A percentile compares a stretch with the other conserved stretches of the same genome.
phyloP scores from a whole-genome alignment of 2,329 filamentous ascomycete genomes.

The Colletotrichum trifolii region DNA sequence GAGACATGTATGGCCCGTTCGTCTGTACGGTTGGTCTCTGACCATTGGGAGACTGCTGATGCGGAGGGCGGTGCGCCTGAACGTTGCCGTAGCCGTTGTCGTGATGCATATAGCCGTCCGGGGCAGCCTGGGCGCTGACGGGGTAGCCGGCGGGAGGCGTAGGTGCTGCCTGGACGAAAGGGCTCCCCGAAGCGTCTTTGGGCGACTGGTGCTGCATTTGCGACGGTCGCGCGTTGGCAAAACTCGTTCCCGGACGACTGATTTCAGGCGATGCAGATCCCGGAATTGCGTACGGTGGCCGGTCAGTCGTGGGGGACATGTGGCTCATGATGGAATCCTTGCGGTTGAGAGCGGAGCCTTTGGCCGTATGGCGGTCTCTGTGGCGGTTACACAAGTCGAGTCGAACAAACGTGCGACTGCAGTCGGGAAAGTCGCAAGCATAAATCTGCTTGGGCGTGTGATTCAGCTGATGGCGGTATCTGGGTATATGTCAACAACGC shows the following conservation, averaged over 20 bases:
- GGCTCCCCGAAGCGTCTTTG: conserved; percentile 55
- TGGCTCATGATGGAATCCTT: conserved; percentile 75
- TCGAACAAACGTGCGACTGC: conserved; percentile 89
- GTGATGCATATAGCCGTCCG: conserved; percentile 57
- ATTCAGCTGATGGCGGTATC: conserved; percentile 92
- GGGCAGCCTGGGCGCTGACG: conserved; percentile 45
- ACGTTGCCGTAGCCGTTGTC: conserved; percentile 49
- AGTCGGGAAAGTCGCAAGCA: conserved; percentile 91
- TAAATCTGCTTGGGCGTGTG: conserved; percentile 97
- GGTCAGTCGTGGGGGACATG: conserved; percentile 55
- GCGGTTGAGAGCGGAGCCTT: conserved; percentile 79
- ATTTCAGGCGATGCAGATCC: conserved; percentile 61
- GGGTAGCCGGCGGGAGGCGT: conserved; percentile 51
- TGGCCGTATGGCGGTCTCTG: conserved; percentile 82
- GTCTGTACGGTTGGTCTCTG: conserved; percentile 60
- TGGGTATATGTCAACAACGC: conserved; percentile 47
- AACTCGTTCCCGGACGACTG: conserved; percentile 55
- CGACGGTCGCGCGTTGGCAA: conserved; percentile 51
- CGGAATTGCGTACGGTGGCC: conserved; percentile 52
- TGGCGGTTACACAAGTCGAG: conserved; percentile 92
- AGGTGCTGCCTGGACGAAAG: conserved; percentile 59
- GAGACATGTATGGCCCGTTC: conserved; percentile 62
- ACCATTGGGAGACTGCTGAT: conserved; percentile 53
- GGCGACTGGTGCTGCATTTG: conserved; percentile 59
- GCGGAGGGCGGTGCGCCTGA: conserved; percentile 46